Evolutionary conservation across 2,329 filamentous ascomycete genomes (phyloP), one percentile per base, ranked within the genome.

Genomic region (Penicillium sp.): DNA sequence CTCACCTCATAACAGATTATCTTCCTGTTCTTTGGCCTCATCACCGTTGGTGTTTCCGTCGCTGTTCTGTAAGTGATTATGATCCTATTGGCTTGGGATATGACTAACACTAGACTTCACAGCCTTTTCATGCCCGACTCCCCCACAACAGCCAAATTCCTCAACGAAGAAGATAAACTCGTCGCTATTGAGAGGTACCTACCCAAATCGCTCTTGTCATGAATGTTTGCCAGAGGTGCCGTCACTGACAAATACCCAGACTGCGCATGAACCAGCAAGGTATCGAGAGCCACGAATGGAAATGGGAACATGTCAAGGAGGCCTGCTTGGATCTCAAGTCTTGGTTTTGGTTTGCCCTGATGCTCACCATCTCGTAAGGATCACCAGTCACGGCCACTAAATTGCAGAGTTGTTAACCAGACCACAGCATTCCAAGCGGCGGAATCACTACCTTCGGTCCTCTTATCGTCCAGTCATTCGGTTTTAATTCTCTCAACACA

Each of bases 81-180:
- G 1, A 8, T 22, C 9, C 2, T 44, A 12, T 35, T 0, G 3
- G 8, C 7, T 15, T 42, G n/a, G 7, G 26, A 35, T 15, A 12
- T 9, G 8, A 26, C n/a, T 61, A 35, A 61, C 17, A 17, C 17
- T 2, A 2, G 5, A 22, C 17, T n/a, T 2, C 5, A 57, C 30
- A 70, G 68, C 4, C 1, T 83, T 19, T 83, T 84, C 56, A 87
- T 90, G 81, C 88, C 88, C 0, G 88, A 90, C 66, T 88, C 86
- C 0, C 88, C 88, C 0, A 83, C 88, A 69, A 81, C 85, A 24
- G 82, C 86, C 1, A 85, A 82, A 22, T 89, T 88, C 53, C 78
- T 89, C 1, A 79, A 76, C 0, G 80, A 83, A 4, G 78, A 84
- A 15, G 86, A 89, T 50, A 87, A 85, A 59, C 68, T 86, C 0